Evolutionary conservation across 352 stramenopile genomes (phyloP), one percentile per base, ranked within the genome.

Genomic region (Pythium insidiosum): DNA sequence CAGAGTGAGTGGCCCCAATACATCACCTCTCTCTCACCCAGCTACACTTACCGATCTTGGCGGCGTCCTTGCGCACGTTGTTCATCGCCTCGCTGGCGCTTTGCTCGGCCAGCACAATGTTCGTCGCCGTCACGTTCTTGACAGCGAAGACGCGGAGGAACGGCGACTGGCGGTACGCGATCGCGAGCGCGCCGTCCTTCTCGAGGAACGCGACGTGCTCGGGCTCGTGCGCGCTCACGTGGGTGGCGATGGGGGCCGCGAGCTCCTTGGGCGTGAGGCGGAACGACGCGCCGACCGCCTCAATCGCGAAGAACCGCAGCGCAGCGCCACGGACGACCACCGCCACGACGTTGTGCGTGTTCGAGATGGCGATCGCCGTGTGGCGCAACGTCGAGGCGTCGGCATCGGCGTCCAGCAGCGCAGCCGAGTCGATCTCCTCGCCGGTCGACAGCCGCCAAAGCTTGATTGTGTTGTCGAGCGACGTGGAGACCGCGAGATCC

Each of bases 391-490:
- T 61, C 29, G 41, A 23, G 36, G 42, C 63, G 20, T 72, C 54
- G 16, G 36, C 42, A 11, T 56, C 50, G 11, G 37, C 58, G 15
- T 63, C 48, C 12, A 88, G 53, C 30, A 88, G 48, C 31, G 45
- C 37, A 19, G 77, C 49, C 35, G 80, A 87, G 23, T 69, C 68
- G 15, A 86, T 43, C n/a, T 87, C 52, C 26, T 54, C 53, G 5
- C 76, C 76, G 0, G 53, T 64, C 13, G 46, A 47, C 24, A 86
- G 67, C 24, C 73, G 36, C 80, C 80, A 93, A 10, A 93, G 66
- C 56, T 86, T 88, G 38, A 90, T 53, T 21, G 77, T 87, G 57
- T 88, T 85, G 55, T 93, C 80, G 38, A 90, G 66, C 33, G 77
- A 83, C 21, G 74, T 84, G 5, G 80, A 85, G 7, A 90, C 71